Conservation (phyloP, 2,329 filamentous ascomycete genomes). For the Cercospora zeae-maydis region DNA sequence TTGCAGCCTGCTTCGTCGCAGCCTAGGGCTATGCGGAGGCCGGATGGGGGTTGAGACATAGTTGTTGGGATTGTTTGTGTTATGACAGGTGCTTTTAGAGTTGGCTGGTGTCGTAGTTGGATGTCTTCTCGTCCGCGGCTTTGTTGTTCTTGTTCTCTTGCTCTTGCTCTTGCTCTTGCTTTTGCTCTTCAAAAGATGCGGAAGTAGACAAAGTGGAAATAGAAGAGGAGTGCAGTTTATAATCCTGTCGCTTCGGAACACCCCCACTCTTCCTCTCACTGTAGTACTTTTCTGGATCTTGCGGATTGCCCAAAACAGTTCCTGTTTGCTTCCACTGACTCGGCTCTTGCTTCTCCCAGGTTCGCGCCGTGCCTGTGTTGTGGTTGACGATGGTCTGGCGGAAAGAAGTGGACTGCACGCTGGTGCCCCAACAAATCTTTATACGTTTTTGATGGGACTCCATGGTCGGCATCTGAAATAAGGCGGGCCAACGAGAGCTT, state of each 20-base stretch:
- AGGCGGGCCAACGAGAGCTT: conserved; percentile 9
- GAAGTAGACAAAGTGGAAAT: neutral
- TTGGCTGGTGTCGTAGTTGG: conserved; percentile 35
- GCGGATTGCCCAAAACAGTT: conserved; percentile 38
- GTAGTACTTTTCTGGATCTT: conserved; percentile 23
- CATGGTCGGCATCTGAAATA: conserved; percentile 14
- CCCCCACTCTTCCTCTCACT: conserved; percentile 19
- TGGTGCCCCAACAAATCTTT: conserved; percentile 40
- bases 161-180: conserved; percentile 23
- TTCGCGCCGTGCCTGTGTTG: conserved; percentile 36
- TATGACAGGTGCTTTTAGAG: conserved; percentile 19
- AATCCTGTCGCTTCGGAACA: neutral
- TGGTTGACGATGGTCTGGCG: conserved; percentile 39
- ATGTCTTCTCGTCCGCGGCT: no score
- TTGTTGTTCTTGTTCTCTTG: conserved; percentile 14
- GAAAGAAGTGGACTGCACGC: conserved; percentile 40
- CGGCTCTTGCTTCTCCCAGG: conserved; percentile 38
- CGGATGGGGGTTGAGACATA: conserved; percentile 5
- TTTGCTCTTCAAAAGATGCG: no score
- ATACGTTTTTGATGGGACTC: conserved; percentile 18
- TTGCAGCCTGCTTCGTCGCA: conserved; percentile 68
- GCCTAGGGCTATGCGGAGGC: conserved; percentile 57
- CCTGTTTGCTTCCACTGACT: conserved; percentile 31
- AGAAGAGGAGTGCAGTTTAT: conserved; percentile 7
- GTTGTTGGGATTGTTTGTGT: conserved; percentile 14